Base-by-base conservation (phyloP, 2,329 filamentous ascomycete genomes). In the Aureobasidium sp. region DNA sequence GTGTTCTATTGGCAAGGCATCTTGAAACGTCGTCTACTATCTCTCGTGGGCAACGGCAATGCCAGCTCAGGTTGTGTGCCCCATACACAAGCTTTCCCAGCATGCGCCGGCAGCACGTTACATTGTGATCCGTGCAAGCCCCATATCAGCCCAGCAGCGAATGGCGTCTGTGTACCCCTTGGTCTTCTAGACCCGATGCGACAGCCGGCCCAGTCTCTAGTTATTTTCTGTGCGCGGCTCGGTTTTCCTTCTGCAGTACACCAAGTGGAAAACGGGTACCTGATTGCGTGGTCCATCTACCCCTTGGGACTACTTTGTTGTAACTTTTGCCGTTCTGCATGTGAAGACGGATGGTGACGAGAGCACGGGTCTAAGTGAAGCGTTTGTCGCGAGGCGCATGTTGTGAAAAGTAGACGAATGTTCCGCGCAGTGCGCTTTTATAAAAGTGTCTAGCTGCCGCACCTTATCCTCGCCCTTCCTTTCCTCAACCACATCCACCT, bases 401-500 rank as follows among this genome's bases (percentile, higher is more conserved):
- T 60, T 42, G 31, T 49, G 34, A 31, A 44, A 31, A 48, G 56
- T 60, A 27, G 25, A 51, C 36, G 45, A 60, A 36, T 51, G 20
- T 49, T 49, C 27, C 53, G 37, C 37, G 8, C 20, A 17, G 39
- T 53, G 51, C 44, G 45, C 27, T 11, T 42, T 15, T 51, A 51
- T 51, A 56, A 49, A 57, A 36, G 20, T 60, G 51, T 60, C 45
- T 60, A 31, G 56, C 31, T 31, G 57, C 45, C 41, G 31, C 52
- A 45, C 61, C 29, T 42, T 31, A 20, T 31, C 39, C 45, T 57
- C 14, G 39, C 29, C 42, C 22, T 42, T 57, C 25, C 59, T 57
- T 61, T 20, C 48, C 51, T n/a, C 48, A 45, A 53, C 47, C 61
- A 52, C 61, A n/a, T 49, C 49, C 51, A 12, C 39, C 59, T 64